Evolutionary conservation across 2,329 filamentous ascomycete genomes (phyloP).

Genomic region (Seiridium cupressi): DNA sequence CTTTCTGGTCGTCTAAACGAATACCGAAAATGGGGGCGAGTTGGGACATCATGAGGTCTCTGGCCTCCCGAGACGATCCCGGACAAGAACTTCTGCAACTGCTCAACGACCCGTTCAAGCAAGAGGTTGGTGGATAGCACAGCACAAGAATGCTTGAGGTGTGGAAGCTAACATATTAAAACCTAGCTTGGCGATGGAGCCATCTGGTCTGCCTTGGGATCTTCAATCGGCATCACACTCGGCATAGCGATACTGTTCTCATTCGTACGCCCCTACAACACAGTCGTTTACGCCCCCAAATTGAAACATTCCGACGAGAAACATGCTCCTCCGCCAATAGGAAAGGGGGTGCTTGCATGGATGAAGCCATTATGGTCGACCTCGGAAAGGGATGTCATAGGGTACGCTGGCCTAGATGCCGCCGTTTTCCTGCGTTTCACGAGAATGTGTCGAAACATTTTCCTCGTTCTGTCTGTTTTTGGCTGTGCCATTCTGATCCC

Average conservation of each 20-base stretch:
- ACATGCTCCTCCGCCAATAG: conserved; percentile 82
- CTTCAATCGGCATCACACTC: conserved; percentile 73
- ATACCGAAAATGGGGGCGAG: conserved; percentile 1
- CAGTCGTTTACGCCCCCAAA: conserved; percentile 90
- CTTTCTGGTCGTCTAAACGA: background rate
- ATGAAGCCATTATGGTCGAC: conserved; percentile 74
- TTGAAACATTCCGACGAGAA: conserved; percentile 88
- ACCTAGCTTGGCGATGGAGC: conserved; percentile 52
- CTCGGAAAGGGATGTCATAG: conserved; percentile 72
- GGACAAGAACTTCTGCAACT: conserved; percentile 46
- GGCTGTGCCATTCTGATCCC: conserved; percentile 80
- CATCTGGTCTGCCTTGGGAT: conserved; percentile 75
- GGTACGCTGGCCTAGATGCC: conserved; percentile 88
- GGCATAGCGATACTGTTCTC: conserved; percentile 81
- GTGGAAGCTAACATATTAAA: conserved; percentile 8
- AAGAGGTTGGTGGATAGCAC: conserved; percentile 33
- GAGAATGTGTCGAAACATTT: conserved; percentile 91
- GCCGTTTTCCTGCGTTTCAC: conserved; percentile 86
- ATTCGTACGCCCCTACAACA: conserved; percentile 85
- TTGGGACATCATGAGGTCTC: conserved; percentile 9
- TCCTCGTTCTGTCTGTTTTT: conserved; percentile 68
- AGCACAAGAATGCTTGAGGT: background rate
- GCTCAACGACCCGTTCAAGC: conserved; percentile 49
- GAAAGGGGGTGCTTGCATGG: conserved; percentile 88
- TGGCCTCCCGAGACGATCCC: conserved; percentile 24